Conservation (phyloP, 495 filamentous ascomycete genomes). For the Jackrogersella multiformis region DNA sequence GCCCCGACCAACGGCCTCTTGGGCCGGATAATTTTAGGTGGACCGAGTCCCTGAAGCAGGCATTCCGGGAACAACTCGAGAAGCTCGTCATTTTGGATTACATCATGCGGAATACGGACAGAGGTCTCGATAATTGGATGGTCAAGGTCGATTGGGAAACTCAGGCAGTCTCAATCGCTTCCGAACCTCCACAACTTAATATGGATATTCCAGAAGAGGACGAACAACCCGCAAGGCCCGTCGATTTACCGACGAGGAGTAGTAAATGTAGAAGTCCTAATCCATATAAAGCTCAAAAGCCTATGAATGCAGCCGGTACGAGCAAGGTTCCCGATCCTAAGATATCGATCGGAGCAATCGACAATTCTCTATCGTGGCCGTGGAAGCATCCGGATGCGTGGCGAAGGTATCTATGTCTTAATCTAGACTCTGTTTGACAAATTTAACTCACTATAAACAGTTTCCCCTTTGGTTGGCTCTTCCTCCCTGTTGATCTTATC, state of each 20-base stretch:
- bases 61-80: slow-evolving; percentile 93
- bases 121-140: slow-evolving; percentile 99
- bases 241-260: slow-evolving; percentile 59
- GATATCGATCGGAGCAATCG: slow-evolving; percentile 89
- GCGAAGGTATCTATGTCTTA: slow-evolving; percentile 58
- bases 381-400: slow-evolving; percentile 98
- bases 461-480: slow-evolving; percentile 98
- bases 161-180: slow-evolving; percentile 83
- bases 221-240: slow-evolving; percentile 63
- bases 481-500: slow-evolving; percentile 94
- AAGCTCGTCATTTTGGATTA: slow-evolving; percentile 98
- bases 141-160: slow-evolving; percentile 89
- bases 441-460: slow-evolving; percentile 54
- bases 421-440: neutral
- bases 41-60: slow-evolving; percentile 88
- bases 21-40: slow-evolving; percentile 74
- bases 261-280: slow-evolving; percentile 56
- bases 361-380: slow-evolving; percentile 97
- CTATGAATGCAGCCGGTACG: slow-evolving; percentile 78
- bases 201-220: slow-evolving; percentile 57
- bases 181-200: slow-evolving; percentile 78
- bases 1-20: slow-evolving; percentile 46
- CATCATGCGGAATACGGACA: slow-evolving; percentile 98
- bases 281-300: slow-evolving; percentile 81
- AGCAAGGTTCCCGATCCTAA: slow-evolving; percentile 62